A percentile compares a stretch with the other conserved stretches of the same genome.
phyloP scores from a whole-genome alignment of 208 protist genomes.

The Crithidia brevicula region DNA sequence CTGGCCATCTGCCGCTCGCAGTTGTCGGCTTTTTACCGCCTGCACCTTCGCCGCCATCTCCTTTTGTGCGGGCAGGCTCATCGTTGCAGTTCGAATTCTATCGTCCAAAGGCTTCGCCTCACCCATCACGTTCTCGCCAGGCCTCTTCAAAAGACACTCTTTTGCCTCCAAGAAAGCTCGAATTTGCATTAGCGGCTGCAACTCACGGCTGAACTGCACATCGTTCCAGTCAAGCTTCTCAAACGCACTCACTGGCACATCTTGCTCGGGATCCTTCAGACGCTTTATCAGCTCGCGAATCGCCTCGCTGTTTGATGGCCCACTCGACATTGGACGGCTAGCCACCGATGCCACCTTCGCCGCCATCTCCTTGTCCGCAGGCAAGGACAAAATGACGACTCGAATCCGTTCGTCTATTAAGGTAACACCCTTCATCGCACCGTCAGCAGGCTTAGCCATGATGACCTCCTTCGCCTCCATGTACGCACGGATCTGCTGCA shows the following conservation, averaged over 20 bases:
- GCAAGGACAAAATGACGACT: conserved; percentile 43
- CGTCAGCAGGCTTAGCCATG: conserved; percentile 13
- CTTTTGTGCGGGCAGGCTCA: conserved; percentile 32
- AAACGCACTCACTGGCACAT: conserved; percentile 34
- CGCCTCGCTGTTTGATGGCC: conserved; percentile 2
- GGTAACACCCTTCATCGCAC: not conserved
- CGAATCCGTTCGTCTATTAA: conserved; percentile 40
- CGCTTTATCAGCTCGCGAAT: conserved; percentile 22
- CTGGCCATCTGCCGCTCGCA: conserved; percentile 8
- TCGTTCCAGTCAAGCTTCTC: conserved; percentile 49
- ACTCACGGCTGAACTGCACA: conserved; percentile 48
- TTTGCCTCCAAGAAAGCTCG: conserved; percentile 46
- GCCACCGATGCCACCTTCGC: conserved; percentile 21
- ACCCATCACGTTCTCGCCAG: conserved; percentile 4
- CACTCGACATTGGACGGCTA: conserved; percentile 4
- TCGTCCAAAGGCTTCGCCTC: conserved; percentile 36
- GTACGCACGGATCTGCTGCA: conserved; percentile 51
- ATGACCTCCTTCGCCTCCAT: conserved; percentile 61
- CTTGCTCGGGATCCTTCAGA: conserved; percentile 20
- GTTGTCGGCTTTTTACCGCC: conserved; percentile 28
- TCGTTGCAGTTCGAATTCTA: conserved; percentile 3
- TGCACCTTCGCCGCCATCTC: conserved; percentile 43
- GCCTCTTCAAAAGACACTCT: conserved; percentile 27
- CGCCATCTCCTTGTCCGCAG: conserved; percentile 38
- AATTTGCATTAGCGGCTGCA: conserved; percentile 43